Percentiles rank a stretch among this genome's conserved stretches.
Conservation (phyloP, 306 rosid genomes). For the apple (Malus domestica) region ASM211411v1 NC_041798.1:31542501-31543000, state of each 20-base stretch:
- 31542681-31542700: constrained; percentile 57
- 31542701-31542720: constrained; percentile 39
- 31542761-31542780: neutral
- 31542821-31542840: neutral
- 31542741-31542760: neutral
- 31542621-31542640: constrained; percentile 64
- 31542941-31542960: constrained; percentile 49
- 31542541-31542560: neutral
- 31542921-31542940: constrained; percentile 41
- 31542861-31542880: neutral
- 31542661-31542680: constrained; percentile 77
- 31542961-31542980: constrained; percentile 27
- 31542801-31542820: neutral
- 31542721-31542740: neutral
- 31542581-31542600: neutral
- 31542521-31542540: neutral
- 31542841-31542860: neutral
- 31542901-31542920: constrained; percentile 37
- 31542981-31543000: constrained; percentile 52
- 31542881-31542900: neutral
- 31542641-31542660: constrained; percentile 94
- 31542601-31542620: neutral
- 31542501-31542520: neutral
- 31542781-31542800: neutral
- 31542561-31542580: neutral